Percentiles rank a stretch among this genome's conserved stretches.
Conservation (phyloP, 768 basidiomycete genomes). For the Podaxis sp. region DNA sequence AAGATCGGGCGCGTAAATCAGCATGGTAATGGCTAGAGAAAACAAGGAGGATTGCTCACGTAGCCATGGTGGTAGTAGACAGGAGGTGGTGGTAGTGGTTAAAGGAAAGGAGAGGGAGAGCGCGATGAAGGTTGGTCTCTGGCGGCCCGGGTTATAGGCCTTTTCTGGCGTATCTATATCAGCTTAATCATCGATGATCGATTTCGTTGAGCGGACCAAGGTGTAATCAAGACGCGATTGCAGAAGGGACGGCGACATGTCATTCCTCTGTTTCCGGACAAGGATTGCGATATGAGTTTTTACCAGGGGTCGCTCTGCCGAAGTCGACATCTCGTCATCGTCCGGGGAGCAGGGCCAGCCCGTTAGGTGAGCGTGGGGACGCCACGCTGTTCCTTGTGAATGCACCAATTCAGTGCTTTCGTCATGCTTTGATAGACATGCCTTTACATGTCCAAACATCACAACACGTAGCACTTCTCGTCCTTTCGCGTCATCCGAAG, state of each 20-base stretch:
- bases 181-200: slow-evolving; percentile 23
- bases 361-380: background rate
- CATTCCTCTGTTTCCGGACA: slow-evolving; percentile 2
- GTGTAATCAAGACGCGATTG: slow-evolving; percentile 8
- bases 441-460: background rate
- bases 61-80: slow-evolving; percentile 48
- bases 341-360: background rate
- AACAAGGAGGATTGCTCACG: slow-evolving; percentile 24
- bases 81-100: slow-evolving; percentile 32
- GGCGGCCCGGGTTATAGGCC: slow-evolving; percentile 13
- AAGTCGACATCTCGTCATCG: slow-evolving; percentile 5
- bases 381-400: background rate
- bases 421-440: slow-evolving; percentile 2
- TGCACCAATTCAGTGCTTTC: background rate
- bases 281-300: background rate
- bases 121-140: slow-evolving; percentile 5
- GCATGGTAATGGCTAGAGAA: slow-evolving; percentile 13
- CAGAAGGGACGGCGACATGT: background rate
- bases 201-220: slow-evolving; percentile 14
- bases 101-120: slow-evolving; percentile 23
- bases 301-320: slow-evolving; percentile 6
- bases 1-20: background rate
- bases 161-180: slow-evolving; percentile 14
- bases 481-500: background rate
- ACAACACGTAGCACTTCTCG: background rate